Percentiles rank a stretch among this genome's conserved stretches.
Evolutionary conservation across 1,284 basidiomycete genomes (phyloP).

Genomic region (Butyriboletus appendiculatus): DNA sequence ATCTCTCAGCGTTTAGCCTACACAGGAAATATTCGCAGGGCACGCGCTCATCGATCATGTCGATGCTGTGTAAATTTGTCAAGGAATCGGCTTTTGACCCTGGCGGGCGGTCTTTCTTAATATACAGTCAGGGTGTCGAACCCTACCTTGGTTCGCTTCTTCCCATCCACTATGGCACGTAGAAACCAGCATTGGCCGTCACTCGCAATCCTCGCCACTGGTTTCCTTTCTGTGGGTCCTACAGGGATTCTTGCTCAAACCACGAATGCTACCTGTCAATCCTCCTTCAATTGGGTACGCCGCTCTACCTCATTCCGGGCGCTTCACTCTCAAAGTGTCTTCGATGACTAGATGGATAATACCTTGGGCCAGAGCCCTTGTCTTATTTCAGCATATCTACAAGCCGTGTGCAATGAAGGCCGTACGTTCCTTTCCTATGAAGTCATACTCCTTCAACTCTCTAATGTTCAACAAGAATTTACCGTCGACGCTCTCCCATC

Average conservation of each 20-base stretch:
- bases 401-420: conserved; percentile 31
- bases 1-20: not conserved
- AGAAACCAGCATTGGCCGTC: conserved; percentile 9
- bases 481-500: conserved; percentile 16
- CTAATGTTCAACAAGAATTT: conserved; percentile 25
- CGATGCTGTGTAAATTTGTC: conserved; percentile 7
- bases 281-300: conserved; percentile 29
- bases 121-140: not conserved
- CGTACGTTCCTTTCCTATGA: conserved; percentile 24
- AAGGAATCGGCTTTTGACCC: conserved; percentile 8
- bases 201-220: conserved; percentile 17
- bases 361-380: conserved; percentile 37
- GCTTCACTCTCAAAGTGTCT: not conserved
- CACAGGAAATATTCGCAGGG: not conserved
- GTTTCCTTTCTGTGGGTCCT: conserved; percentile 17
- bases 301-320: not conserved
- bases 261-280: conserved; percentile 18
- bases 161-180: conserved; percentile 12
- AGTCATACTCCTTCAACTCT: not conserved
- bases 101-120: not conserved
- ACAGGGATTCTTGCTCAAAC: conserved; percentile 21
- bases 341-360: conserved; percentile 34
- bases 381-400: conserved; percentile 34
- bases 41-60: not conserved
- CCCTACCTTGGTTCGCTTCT: not conserved